A percentile compares a stretch with the other conserved stretches of the same genome.
These are phyloP conservation scores for Zopfia rhizophila DNA, from an alignment of 2,329 filamentous ascomycete species.

Conservation along the genomic window DNA sequence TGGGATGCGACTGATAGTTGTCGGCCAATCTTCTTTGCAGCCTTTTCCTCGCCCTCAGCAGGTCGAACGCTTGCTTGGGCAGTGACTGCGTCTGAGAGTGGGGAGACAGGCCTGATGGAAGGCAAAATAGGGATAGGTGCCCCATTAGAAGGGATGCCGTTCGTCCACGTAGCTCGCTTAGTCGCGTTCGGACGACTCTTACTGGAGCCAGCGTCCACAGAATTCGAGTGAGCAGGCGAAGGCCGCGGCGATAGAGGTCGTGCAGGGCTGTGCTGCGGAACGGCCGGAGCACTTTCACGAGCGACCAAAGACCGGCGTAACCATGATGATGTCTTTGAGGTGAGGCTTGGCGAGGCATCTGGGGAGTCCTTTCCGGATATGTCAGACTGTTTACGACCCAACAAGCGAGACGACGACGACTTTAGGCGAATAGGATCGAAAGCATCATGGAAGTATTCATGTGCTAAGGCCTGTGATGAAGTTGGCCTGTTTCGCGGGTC, in stretches of 20 bases:
- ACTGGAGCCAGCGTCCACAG: conserved; percentile 55
- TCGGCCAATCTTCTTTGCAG: conserved; percentile 89
- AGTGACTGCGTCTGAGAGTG: conserved; percentile 92
- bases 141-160: conserved; percentile 76
- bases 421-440: conserved; percentile 93
- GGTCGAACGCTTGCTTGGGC: conserved; percentile 81
- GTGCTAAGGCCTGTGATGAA: conserved; percentile 90
- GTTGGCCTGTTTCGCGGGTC: conserved; percentile 93
- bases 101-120: conserved; percentile 92
- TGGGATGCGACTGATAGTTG: conserved; percentile 93
- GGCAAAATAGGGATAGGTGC: conserved; percentile 96
- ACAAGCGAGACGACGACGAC: conserved; percentile 83
- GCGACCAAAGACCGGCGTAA: conserved; percentile 95
- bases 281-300: conserved; percentile 73
- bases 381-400: conserved; percentile 91
- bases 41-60: conserved; percentile 69
- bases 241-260: conserved; percentile 56
- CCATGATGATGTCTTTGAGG: conserved; percentile 88
- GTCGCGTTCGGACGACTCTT: conserved; percentile 68
- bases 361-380: conserved; percentile 70
- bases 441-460: conserved; percentile 94
- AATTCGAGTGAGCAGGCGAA: conserved; percentile 56
- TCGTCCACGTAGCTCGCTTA: conserved; percentile 95
- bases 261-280: conserved; percentile 56
- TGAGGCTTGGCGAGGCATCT: conserved; percentile 67